A percentile compares a stretch with the other conserved stretches of the same genome.
Evolutionary conservation across 129 eudicot genomes (phyloP).

Genomic region (Cynara cardunculus): DNA sequence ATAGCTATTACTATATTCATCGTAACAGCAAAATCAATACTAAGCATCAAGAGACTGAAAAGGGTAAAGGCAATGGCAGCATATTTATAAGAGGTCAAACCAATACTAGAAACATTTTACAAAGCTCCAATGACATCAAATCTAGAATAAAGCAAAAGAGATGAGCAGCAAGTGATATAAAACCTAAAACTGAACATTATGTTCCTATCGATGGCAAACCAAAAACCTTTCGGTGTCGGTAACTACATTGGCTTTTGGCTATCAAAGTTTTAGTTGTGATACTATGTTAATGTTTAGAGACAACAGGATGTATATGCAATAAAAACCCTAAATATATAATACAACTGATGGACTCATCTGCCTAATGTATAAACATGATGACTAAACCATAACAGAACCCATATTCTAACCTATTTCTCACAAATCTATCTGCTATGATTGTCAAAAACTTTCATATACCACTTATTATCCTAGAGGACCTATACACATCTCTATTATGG

Average conservation of each 20-base stretch:
- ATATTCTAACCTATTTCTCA: neutral
- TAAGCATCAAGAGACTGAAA: neutral
- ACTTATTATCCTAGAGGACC: neutral
- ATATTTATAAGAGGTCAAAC: neutral
- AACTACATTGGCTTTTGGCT: neutral
- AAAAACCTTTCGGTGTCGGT: neutral
- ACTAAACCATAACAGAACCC: neutral
- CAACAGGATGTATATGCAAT: neutral
- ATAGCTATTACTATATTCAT: neutral
- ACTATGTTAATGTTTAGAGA: neutral
- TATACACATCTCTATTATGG: neutral
- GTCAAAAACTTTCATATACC: neutral
- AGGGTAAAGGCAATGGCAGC: neutral
- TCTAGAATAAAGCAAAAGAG: neutral
- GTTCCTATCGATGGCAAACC: neutral
- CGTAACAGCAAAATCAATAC: neutral
- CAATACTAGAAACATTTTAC: neutral
- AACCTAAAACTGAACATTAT: neutral
- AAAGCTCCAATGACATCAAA: neutral
- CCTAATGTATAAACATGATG: neutral
- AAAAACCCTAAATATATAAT: neutral
- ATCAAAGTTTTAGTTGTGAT: neutral
- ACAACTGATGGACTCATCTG: neutral
- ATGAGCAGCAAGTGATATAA: neutral
- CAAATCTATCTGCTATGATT: neutral